Base-by-base conservation (phyloP, 2,329 filamentous ascomycete species). In the Zarea fungicola region DNA sequence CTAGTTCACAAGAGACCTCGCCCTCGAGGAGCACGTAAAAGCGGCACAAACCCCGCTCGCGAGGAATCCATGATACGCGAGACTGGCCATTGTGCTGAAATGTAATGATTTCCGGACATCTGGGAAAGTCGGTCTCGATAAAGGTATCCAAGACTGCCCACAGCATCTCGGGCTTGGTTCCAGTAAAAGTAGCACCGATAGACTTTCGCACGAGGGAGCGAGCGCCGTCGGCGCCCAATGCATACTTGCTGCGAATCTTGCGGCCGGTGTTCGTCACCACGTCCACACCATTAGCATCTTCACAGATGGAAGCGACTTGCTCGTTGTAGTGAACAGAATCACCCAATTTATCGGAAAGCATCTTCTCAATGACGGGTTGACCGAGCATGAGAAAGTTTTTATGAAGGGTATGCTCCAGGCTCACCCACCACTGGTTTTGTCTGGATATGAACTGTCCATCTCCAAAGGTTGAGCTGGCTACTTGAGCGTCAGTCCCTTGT, bases 181-280 rank as follows among this genome's bases (percentile, higher is more conserved):
- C 73, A 0, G 66, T 63, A 49, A 75, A 75, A 19, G 52, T 58
- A 25, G 72, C 70, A 1, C 62, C 61, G 2, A 74, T 60, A 0
- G 61, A 52, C 3, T 55, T 60, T 6, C 77, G 71, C 3, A 80
- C 68, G 3, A 64, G 67, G 0, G 73, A 78, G 16, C 71, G 69
- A 0, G 75, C 72, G 1, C 77, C 77, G 34, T 81, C 77, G 6
- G 76, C 76, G 1, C 74, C 77, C 3, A 78, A 66, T 4, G 70
- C 68, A 46, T 75, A 81, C 19, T 58, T 61, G 52, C 63, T 64
- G 23, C 55, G 58, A 3, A 72, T 53, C 3, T 29, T 62, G 21
- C 61, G 63, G 1, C 66, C 67, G 1, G 58, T 56, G 5, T 52
- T 52, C 1, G 68, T 70, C 6, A 51, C 55, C 52, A 69, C 22